Evolutionary conservation across 148 eudicot genomes (phyloP), one percentile per base, ranked within the genome.

Genomic region (Rhododendron vialii): DNA sequence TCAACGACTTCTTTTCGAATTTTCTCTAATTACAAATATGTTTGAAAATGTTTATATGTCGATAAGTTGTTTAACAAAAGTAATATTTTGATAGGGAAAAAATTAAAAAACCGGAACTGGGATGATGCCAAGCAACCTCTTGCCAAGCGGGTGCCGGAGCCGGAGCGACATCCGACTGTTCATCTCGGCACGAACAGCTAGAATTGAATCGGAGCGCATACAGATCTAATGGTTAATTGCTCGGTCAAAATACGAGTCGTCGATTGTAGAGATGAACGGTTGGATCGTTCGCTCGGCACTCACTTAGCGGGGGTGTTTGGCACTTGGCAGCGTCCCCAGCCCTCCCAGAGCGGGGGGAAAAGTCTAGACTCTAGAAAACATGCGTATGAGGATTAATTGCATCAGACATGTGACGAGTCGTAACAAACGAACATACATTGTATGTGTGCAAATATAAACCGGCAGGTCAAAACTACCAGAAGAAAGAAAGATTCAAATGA

Each of bases 141-240:
- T 38, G 0, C 0, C 6, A 0, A n/a, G n/a, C n/a, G n/a, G 0
- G 30, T 30, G 30, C 30, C n/a, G 43, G 45, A 6, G 45, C 1
- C 7, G 1, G 0, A 41, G 45, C 0, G 45, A 6, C 45, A 41
- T 41, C 1, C 7, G 45, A 41, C 7, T 1, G 1, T 5, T 41
- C 1, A 6, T 41, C 1, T 41, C 0, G 43, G 7, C 1, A 41
- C 7, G 1, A 0, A 5, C 1, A 7, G 45, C 1, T 41, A 0
- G 8, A 0, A 41, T 41, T 41, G 45, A 41, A 41, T 41, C 7
- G 0, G 45, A 41, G 7, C 1, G 45, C 8, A 41, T 41, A 41
- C 1, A 41, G 0, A 41, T 41, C 0, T 41, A 41, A 41, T 5
- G 0, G 7, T 38, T 6, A 41, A 41, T 41, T 41, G 8, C 8